These are phyloP conservation scores for Neurospora sp. DNA, from an alignment of 495 filamentous ascomycete species.

Conservation along the genomic window DNA sequence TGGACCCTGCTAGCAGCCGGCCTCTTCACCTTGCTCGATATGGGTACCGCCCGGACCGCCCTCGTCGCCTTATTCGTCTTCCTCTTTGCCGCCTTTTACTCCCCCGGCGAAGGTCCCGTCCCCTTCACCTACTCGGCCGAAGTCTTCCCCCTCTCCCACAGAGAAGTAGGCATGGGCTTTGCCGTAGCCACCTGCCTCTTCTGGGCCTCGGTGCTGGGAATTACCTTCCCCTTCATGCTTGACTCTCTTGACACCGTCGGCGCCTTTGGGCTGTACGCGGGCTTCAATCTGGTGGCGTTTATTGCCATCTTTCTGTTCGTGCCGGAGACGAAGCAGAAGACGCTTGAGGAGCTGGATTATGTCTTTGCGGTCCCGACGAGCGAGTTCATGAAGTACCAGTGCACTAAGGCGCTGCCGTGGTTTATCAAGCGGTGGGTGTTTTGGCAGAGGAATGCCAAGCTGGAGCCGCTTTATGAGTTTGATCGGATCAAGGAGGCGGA, in stretches of 20 bases:
- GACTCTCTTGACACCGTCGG: constrained; percentile 39
- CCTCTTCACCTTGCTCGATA: constrained; percentile 53
- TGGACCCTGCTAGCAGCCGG: constrained; percentile 68
- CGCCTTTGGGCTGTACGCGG: constrained; percentile 52
- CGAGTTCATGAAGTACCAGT: constrained; percentile 55
- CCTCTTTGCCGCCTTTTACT: constrained; percentile 64
- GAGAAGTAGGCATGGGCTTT: constrained; percentile 67
- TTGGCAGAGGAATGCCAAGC: constrained; percentile 37
- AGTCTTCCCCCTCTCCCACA: constrained; percentile 64
- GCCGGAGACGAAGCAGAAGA: constrained; percentile 58
- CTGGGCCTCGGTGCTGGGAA: constrained; percentile 54
- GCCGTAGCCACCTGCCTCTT: constrained; percentile 59
- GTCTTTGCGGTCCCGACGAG: constrained; percentile 65
- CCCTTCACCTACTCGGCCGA: constrained; percentile 76
- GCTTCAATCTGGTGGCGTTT: constrained; percentile 52
- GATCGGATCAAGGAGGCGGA: background rate
- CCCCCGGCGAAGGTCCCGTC: constrained; percentile 72
- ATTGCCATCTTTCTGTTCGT: constrained; percentile 59
- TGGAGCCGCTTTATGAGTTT: constrained; percentile 58
- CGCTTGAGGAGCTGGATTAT: constrained; percentile 74
- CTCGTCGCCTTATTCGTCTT: constrained; percentile 63
- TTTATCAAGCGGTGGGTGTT: constrained; percentile 62
- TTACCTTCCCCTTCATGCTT: constrained; percentile 60
- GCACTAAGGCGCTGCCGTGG: constrained; percentile 51
- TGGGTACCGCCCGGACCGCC: constrained; percentile 43